A percentile compares a stretch with the other conserved stretches of the same genome.
Evolutionary conservation across 2,329 filamentous ascomycete genomes (phyloP).

Genomic region (Clarireedia paspali): DNA sequence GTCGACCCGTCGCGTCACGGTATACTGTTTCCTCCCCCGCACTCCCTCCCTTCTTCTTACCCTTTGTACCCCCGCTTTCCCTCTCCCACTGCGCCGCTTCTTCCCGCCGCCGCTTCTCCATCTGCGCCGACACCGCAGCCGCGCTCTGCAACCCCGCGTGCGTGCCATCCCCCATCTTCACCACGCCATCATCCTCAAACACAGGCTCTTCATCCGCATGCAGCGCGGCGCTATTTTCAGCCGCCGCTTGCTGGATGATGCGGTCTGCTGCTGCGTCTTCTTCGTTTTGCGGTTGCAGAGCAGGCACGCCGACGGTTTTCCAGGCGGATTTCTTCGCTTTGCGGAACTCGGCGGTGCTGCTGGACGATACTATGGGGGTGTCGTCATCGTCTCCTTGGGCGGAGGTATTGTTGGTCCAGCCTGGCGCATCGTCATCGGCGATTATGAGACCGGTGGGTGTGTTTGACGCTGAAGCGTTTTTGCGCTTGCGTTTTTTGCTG

Average conservation of each 20-base stretch:
- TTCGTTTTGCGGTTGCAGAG: constrained; percentile 31
- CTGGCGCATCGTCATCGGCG: constrained; percentile 52
- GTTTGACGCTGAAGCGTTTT: constrained; percentile 29
- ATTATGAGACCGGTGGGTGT: constrained; percentile 49
- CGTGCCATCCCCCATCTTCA: constrained; percentile 82
- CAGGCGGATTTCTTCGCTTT: constrained; percentile 72
- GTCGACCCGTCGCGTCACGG: constrained; percentile 86
- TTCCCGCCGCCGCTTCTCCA: constrained; percentile 57
- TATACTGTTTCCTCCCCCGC: constrained; percentile 77
- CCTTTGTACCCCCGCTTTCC: constrained; percentile 31
- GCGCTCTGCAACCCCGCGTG: constrained; percentile 82
- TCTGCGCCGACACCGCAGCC: constrained; percentile 63
- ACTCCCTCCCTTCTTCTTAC: constrained; percentile 45
- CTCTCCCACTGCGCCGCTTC: constrained; percentile 47
- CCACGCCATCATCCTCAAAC: constrained; percentile 40
- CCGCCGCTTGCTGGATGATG: constrained; percentile 65
- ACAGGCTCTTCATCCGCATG: constrained; percentile 43
- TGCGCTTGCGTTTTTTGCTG: constrained; percentile 60
- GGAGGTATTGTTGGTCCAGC: constrained; percentile 32
- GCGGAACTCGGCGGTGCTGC: constrained; percentile 53
- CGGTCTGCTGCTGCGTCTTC: constrained; percentile 67
- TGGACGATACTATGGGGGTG: constrained; percentile 41
- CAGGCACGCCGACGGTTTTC: constrained; percentile 55
- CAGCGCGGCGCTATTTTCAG: constrained; percentile 50
- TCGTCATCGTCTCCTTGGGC: constrained; percentile 44